Conservation (phyloP, 2,329 filamentous ascomycete genomes). For the Chrysoporthe puriensis region DNA sequence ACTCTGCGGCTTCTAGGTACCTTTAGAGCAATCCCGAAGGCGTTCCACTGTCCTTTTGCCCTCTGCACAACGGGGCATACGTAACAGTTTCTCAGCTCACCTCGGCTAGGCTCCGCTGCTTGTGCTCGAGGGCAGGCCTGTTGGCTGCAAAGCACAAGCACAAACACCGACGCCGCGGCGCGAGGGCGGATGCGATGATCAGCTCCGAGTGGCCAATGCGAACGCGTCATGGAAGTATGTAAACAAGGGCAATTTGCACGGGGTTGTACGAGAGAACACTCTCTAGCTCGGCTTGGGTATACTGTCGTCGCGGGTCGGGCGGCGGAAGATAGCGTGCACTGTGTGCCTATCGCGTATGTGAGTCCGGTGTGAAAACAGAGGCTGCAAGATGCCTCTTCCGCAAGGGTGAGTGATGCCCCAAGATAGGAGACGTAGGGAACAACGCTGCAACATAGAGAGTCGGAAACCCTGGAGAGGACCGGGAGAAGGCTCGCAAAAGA, state of each 20-base stretch:
- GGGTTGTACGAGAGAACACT: not conserved
- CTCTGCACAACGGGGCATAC: not conserved
- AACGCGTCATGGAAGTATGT: not conserved
- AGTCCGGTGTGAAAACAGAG: not conserved
- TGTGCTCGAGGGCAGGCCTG: not conserved
- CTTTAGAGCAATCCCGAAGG: not conserved
- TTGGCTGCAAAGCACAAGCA: not conserved
- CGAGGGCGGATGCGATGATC: not conserved
- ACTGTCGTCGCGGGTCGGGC: not conserved
- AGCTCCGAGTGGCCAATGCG: slow-evolving; percentile 2
- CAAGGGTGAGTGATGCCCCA: not conserved
- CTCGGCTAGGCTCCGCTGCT: not conserved
- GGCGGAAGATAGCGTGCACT: not conserved
- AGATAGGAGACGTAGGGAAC: not conserved
- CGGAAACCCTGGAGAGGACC: not conserved
- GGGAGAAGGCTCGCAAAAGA: not conserved
- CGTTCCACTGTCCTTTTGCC: not conserved
- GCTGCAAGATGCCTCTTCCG: not conserved
- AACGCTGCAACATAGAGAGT: not conserved
- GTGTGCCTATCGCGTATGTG: not conserved
- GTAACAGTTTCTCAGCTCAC: not conserved
- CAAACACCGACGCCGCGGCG: slow-evolving; percentile 6
- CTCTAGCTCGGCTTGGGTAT: not conserved
- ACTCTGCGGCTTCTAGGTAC: slow-evolving; percentile 7
- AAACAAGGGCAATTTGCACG: not conserved